Evolutionary conservation across 352 stramenopile genomes (phyloP).

Genomic region (Vaucheria bursata): DNA sequence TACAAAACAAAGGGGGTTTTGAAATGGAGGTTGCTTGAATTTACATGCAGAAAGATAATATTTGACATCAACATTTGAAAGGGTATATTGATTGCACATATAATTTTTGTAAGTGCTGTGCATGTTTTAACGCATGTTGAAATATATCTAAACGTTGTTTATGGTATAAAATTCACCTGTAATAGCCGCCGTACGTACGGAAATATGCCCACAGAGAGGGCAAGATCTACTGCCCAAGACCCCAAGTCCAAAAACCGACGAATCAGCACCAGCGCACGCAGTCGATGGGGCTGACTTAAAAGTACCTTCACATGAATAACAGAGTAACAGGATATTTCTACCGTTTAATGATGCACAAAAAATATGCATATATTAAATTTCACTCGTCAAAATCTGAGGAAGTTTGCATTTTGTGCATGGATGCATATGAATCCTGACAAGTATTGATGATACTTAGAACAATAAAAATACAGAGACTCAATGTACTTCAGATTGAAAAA

Average conservation of each 20-base stretch:
- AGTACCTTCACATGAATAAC: slow-evolving; percentile 56
- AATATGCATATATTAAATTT: no score
- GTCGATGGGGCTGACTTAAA: slow-evolving; percentile 88
- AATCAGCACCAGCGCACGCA: slow-evolving; percentile 86
- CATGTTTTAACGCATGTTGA: slow-evolving; percentile 2
- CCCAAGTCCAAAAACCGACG: slow-evolving; percentile 90
- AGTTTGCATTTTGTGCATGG: no score
- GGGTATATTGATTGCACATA: background rate
- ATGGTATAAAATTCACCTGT: slow-evolving; percentile 57
- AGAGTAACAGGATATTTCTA: no score
- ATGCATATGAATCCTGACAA: no score
- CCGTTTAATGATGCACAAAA: no score
- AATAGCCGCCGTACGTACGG: slow-evolving; percentile 97
- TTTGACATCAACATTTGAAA: background rate
- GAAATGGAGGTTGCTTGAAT: background rate
- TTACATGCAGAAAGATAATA: slow-evolving; percentile 1
- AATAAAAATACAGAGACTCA: no score
- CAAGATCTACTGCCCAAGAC: slow-evolving; percentile 65
- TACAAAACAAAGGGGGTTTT: background rate
- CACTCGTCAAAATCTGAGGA: no score
- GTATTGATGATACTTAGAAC: no score
- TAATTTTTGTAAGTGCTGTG: background rate
- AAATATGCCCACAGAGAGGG: slow-evolving; percentile 92
- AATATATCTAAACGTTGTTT: background rate
- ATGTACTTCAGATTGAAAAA: no score